Conservation (phyloP, 148 eudicot species). For the Dianthus caryophyllus region DNA sequence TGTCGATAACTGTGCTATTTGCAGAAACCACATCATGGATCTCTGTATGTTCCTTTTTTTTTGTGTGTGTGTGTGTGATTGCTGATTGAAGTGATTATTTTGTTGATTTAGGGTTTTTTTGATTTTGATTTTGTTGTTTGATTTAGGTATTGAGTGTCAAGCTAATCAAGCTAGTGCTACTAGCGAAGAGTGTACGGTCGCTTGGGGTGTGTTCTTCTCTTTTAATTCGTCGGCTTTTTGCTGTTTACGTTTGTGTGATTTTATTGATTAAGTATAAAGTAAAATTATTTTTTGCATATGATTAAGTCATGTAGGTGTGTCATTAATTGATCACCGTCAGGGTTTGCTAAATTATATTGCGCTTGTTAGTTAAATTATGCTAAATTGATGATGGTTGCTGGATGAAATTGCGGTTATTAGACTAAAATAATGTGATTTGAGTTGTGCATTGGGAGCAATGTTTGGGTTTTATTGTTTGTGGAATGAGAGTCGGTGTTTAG, state of each 20-base stretch:
- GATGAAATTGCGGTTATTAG: background rate
- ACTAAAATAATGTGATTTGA: background rate
- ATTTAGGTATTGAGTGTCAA: slow-evolving; percentile 76
- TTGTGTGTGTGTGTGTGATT: too few relatives aligned
- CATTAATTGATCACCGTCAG: background rate
- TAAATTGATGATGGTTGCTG: background rate
- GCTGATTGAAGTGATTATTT: background rate
- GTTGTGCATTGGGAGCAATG: background rate
- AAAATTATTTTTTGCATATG: background rate
- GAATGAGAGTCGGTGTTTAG: background rate
- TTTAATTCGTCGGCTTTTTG: background rate
- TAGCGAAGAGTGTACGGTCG: slow-evolving; percentile 85
- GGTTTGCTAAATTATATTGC: too few relatives aligned
- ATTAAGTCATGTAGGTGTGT: background rate
- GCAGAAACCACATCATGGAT: slow-evolving; percentile 97
- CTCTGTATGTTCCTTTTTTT: slow-evolving; percentile 45
- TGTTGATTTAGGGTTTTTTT: slow-evolving; percentile 26
- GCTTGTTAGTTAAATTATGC: background rate
- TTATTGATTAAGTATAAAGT: background rate
- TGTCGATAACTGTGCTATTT: slow-evolving; percentile 85
- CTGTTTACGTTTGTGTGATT: background rate
- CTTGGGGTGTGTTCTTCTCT: slow-evolving; percentile 58
- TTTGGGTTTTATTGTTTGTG: background rate
- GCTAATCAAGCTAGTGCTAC: slow-evolving; percentile 93
- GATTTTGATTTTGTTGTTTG: slow-evolving; percentile 22